Evolutionary conservation across 768 basidiomycete genomes (phyloP).

Genomic region (Termitomyces sp.): DNA sequence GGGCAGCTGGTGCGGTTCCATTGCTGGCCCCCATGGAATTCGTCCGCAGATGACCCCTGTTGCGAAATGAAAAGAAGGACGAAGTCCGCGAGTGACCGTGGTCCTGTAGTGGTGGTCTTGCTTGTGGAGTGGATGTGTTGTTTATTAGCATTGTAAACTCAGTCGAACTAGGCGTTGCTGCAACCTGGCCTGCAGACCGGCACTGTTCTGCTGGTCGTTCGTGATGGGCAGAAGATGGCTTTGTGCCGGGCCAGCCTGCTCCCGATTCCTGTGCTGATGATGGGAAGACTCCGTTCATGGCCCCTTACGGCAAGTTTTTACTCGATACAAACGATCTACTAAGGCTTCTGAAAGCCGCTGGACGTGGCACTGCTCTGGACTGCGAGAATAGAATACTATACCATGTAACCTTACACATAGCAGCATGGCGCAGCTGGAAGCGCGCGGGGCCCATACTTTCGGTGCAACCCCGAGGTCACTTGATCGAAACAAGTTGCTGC

Average conservation of each 20-base stretch:
- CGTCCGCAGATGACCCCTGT: slow-evolving; percentile 18
- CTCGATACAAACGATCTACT: neutral
- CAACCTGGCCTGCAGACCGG: neutral
- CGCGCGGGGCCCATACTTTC: slow-evolving; percentile 25
- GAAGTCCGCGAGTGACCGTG: slow-evolving; percentile 49
- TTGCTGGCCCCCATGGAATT: slow-evolving; percentile 13
- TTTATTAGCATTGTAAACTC: slow-evolving; percentile 18
- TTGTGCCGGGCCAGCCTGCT: neutral
- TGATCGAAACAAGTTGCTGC: slow-evolving; percentile 23
- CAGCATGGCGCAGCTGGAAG: slow-evolving; percentile 26
- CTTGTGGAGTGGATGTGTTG: slow-evolving; percentile 17
- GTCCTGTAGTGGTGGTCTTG: slow-evolving; percentile 18
- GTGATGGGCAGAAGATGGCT: slow-evolving; percentile 12
- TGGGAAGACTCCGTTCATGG: slow-evolving; percentile 12
- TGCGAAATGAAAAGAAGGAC: slow-evolving; percentile 65
- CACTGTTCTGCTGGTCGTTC: neutral
- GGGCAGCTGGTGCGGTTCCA: neutral
- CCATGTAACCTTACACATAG: neutral
- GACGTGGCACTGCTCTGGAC: too few species aligned
- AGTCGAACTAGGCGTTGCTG: slow-evolving; percentile 14
- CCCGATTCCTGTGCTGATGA: slow-evolving; percentile 17
- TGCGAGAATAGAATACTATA: too few species aligned
- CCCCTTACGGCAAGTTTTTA: slow-evolving; percentile 14
- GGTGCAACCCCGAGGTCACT: slow-evolving; percentile 20
- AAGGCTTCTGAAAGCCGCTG: neutral